Evolutionary conservation across 2,329 filamentous ascomycete species (phyloP), one percentile per base, ranked within the genome.

Genomic region (Sarocladium brachiariae): DNA sequence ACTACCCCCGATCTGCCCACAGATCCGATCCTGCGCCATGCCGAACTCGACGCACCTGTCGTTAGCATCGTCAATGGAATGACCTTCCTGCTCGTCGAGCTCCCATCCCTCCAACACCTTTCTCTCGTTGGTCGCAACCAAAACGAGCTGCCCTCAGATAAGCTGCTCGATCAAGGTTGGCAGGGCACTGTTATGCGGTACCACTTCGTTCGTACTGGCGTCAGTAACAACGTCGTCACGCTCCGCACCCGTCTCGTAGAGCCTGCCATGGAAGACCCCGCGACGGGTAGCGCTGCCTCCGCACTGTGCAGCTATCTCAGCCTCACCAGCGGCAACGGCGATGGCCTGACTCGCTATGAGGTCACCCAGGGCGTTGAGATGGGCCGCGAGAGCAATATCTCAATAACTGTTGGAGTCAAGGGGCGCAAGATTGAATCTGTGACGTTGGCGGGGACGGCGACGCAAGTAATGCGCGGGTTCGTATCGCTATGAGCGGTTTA

Each of bases 51-150:
- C 10, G 71, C 75, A 8, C 74, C 77, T 13, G 59, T 80, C 16
- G 74, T 82, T 51, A 83, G 78, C 55, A 79, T 90, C 41, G 86
- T 89, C 31, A 80, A 80, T 39, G 87, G 87, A 45, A 86, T 91
- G 83, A 80, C 79, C 1, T 90, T 89, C 63, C 66, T 81, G n/a
- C 75, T 88, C 27, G 70, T 86, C 13, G 69, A 78, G 56, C 70
- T 93, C 19, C 71, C 78, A 0, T 75, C 73, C 50, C 65, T 88
- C 9, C 80, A 81, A 25, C 73, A 76, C 7, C 71, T 92, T 16
- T 73, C 67, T 4, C 57, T 65, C 11, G 68, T 72, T 2, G 56
- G 65, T 25, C 56, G 57, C 3, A 58, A 63, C 30, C 57, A 58
- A 25, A 60, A 69, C 11, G 4, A 9, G 5, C n/a, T 24, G 11